These are phyloP conservation scores for Nothomitra cinnamomea DNA, from an alignment of 2,329 filamentous ascomycete genomes.

Conservation along the genomic window DNA sequence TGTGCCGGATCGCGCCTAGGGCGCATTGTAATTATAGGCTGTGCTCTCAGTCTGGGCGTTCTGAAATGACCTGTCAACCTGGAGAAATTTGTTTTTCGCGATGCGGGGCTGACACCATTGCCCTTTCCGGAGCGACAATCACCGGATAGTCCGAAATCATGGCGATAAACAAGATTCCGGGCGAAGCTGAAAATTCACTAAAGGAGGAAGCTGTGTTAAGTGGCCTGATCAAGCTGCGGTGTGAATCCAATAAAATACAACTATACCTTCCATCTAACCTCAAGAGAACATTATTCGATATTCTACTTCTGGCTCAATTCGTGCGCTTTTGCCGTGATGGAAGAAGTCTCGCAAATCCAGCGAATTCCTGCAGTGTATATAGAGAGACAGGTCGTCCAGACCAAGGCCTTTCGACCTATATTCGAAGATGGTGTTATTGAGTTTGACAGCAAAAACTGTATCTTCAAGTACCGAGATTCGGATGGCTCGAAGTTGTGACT, in stretches of 20 bases:
- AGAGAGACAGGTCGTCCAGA: not conserved
- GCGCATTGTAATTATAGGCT: not conserved
- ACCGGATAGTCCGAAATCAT: too few species aligned
- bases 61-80: not conserved
- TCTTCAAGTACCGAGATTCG: not conserved
- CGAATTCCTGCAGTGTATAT: not conserved
- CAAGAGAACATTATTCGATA: not conserved
- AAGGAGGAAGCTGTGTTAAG: not conserved
- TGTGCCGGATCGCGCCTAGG: not conserved
- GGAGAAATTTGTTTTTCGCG: too few species aligned
- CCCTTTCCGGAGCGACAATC: not conserved
- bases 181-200: not conserved
- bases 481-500: not conserved
- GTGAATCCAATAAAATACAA: not conserved
- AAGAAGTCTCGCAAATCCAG: not conserved
- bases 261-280: not conserved
- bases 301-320: not conserved
- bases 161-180: not conserved
- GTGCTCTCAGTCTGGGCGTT: not conserved
- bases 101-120: not conserved
- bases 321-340: not conserved
- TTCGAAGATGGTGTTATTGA: not conserved
- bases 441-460: not conserved
- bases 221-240: too few species aligned
- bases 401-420: not conserved